These are phyloP conservation scores for Colletotrichum sansevieriae DNA, from an alignment of 2,329 filamentous ascomycete genomes.

Conservation along the genomic window DNA sequence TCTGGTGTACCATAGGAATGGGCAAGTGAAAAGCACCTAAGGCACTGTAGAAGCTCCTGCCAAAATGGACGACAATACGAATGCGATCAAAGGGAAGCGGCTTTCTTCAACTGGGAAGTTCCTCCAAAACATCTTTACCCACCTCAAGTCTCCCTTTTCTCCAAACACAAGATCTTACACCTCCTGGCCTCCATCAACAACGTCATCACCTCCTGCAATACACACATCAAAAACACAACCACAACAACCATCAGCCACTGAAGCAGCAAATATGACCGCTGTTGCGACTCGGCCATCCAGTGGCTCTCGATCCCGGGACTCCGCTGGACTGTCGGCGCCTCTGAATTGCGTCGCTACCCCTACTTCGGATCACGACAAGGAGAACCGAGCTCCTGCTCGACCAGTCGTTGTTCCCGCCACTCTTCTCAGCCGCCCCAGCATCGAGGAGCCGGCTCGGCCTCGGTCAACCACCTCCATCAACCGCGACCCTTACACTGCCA, in stretches of 20 bases:
- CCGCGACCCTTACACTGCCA: neutral
- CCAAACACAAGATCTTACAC: constrained; percentile 18
- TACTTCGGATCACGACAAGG: constrained; percentile 44
- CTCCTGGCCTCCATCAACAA: neutral
- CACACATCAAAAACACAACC: neutral
- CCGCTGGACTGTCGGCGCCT: neutral
- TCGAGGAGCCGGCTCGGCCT: constrained; percentile 35
- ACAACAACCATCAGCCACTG: constrained; percentile 5
- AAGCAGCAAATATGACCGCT: constrained; percentile 44
- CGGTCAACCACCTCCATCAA: constrained; percentile 25
- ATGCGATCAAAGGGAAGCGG: constrained; percentile 21
- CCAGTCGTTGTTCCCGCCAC: constrained; percentile 8
- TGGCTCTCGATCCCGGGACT: neutral
- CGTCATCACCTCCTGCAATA: constrained; percentile 5
- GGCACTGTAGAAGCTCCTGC: constrained; percentile 11
- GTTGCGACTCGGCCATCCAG: neutral
- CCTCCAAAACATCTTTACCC: constrained; percentile 39
- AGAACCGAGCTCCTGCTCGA: constrained; percentile 47
- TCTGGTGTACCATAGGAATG: neutral
- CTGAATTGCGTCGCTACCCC: neutral
- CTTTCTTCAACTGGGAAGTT: constrained; percentile 39
- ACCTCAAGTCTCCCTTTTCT: constrained; percentile 36
- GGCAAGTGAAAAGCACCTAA: constrained; percentile 5
- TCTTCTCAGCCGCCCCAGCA: constrained; percentile 43
- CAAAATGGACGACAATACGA: constrained; percentile 7